Conservation (phyloP, 2,329 filamentous ascomycete species). For the Trichoderma koningii region DNA sequence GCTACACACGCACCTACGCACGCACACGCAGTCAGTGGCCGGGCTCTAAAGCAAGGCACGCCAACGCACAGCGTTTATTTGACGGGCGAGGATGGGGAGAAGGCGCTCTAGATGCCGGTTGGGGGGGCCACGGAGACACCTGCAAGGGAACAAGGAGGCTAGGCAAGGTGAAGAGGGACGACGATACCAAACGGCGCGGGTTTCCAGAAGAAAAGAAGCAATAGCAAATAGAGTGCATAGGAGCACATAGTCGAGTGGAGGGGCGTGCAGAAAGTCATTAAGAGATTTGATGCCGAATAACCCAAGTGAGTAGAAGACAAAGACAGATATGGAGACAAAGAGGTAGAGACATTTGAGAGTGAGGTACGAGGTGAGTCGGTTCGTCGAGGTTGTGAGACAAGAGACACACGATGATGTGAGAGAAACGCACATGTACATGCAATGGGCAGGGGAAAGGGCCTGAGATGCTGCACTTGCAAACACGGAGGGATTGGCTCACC, state of each 20-base stretch:
- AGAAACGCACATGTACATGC: not conserved
- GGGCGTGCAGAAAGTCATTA: not conserved
- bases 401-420: not conserved
- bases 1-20: constrained; percentile 1
- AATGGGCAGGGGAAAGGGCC: not conserved
- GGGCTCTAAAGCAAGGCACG: constrained; percentile 19
- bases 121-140: not conserved
- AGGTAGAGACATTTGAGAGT: not conserved
- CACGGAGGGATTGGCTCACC: constrained; percentile 8
- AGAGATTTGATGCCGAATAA: too few species aligned
- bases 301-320: too few species aligned
- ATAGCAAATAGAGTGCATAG: not conserved
- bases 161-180: not conserved
- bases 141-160: constrained; percentile 23
- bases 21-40: too few species aligned
- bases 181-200: not conserved
- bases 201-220: constrained; percentile 25
- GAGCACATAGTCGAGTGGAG: constrained; percentile 14
- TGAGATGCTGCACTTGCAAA: constrained; percentile 21
- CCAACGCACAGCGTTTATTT: constrained; percentile 11
- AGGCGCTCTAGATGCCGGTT: not conserved
- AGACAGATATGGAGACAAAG: not conserved
- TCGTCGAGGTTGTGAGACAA: not conserved
- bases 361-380: too few species aligned
- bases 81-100: constrained; percentile 8